Base-by-base conservation (phyloP, 1,139 yeast genomes). In the Diutina ranongensis region DNA sequence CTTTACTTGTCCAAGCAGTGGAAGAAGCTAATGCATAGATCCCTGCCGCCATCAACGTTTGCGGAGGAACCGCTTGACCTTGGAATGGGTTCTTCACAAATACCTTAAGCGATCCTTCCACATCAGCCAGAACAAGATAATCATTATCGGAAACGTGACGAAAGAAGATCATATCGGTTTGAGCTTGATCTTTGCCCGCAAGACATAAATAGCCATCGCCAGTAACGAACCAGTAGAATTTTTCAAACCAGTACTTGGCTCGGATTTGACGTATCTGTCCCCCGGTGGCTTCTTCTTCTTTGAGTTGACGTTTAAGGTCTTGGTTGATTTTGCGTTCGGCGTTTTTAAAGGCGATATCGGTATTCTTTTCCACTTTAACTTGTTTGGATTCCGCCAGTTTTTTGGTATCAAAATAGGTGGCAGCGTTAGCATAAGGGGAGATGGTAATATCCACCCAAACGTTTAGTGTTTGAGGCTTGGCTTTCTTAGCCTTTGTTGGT, bases 31-130 rank as follows among this genome's bases (percentile, higher is more conserved):
- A 74, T 12, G 94, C 75, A 55, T 82, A 81, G 10, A 85, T 75
- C 12, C 96, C 96, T 0, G 98, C 97, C 60, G 92, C 98, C 62
- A 81, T 72, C 49, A 89, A 67, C 0, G 98, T 83, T 8, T 87
- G 74, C 1, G 97, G 97, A 0, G 97, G 94, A 2, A 84, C 63
- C 9, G 72, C 74, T 46, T 74, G 73, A 21, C 74, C 76, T 46
- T 68, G 68, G 51, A 67, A 73, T 1, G 86, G 94, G 57, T 88
- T 88, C 58, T 85, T 83, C 46, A 92, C 72, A 58, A 92, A 78
- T 1, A 86, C 95, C 48, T 83, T 78, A 35, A 83, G 65, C 0
- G 94, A 76, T 2, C 83, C 87, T 47, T 80, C 86, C 42, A 79
- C 66, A 54, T 88, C 97, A 15, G 92, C 79, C 42, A 80, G 71